phyloP scores from a whole-genome alignment of 1,284 basidiomycete species.

The Ceratorhiza oryzae-sativae region DNA sequence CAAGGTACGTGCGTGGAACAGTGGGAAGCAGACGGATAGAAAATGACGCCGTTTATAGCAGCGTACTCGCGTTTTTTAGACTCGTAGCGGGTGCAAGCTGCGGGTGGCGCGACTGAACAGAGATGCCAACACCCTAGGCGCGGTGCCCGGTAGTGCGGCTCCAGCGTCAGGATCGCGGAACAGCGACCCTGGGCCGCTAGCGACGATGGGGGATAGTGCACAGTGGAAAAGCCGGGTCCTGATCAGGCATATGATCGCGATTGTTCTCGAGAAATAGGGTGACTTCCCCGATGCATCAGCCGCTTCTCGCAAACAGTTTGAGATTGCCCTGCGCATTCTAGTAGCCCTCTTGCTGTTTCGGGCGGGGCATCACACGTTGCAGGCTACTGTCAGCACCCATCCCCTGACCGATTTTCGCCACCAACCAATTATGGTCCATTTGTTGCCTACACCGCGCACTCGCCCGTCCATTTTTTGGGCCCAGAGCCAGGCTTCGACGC shows the following conservation, averaged over 20 bases:
- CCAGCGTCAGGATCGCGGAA: conserved; percentile 1
- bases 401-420: conserved; percentile 5
- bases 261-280: neutral
- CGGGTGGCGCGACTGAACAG: neutral
- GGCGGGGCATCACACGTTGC: conserved; percentile 7
- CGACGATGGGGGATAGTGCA: neutral
- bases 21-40: neutral
- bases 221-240: neutral
- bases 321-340: neutral
- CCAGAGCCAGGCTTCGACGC: neutral
- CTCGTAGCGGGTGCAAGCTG: neutral
- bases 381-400: neutral
- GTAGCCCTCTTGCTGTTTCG: neutral
- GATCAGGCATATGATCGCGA: neutral
- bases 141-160: neutral
- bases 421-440: conserved; percentile 26
- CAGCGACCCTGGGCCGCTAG: neutral
- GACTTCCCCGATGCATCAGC: neutral
- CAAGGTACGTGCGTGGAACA: neutral
- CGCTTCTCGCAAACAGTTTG: neutral
- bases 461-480: conserved; percentile 9
- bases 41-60: neutral
- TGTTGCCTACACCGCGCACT: conserved; percentile 18
- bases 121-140: neutral
- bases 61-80: conserved; percentile 2